Evolutionary conservation across 75 land plant genomes (phyloP), one percentile per base, ranked within the genome.

Genomic region (Picea sitchensis): DNA sequence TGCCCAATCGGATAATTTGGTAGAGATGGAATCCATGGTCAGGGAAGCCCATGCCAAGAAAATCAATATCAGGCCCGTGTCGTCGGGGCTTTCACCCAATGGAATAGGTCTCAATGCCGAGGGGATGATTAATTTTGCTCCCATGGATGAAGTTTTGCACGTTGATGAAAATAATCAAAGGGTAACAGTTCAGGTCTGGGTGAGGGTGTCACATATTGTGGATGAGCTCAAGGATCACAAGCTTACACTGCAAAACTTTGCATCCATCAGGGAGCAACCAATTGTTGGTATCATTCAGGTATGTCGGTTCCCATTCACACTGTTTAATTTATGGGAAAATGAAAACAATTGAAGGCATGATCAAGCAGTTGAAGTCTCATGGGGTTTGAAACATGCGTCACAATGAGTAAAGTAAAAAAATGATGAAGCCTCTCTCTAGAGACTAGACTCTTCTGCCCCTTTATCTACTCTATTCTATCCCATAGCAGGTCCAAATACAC

Each of bases 61-160:
- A 82, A 77, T 76, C 77, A 89, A 79, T 87, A 86, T 98, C 18
- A 82, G 98, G 76, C 94, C 99, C 1, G 92, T 95, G 15, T 98
- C 98, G 1, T 95, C 98, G 17, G 99, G 99, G 58, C 79, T 98
- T 71, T 95, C 98, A 67, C 99, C 99, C n/a, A 98, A 98, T 85
- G 99, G 99, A 60, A 90, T 98, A 23, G 99, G 98, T 54, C 75
- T 98, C 5, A 58, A 83, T 32, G 73, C 89, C 32, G 82, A 83
- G 4, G 99, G 99, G 83, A 95, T 98, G 99, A 85, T 98, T 61
- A 95, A 92, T 79, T 69, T 98, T 86, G 99, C 93, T 7, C 80
- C 93, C 79, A 91, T 98, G 98, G 98, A 98, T 81, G 89, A 86
- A 89, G 87, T 98, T 13, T 36, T 98, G 81, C 91, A 90, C 76